Base-by-base conservation (phyloP, 768 basidiomycete genomes). In the Boletus pseudo-olivaceus region DNA sequence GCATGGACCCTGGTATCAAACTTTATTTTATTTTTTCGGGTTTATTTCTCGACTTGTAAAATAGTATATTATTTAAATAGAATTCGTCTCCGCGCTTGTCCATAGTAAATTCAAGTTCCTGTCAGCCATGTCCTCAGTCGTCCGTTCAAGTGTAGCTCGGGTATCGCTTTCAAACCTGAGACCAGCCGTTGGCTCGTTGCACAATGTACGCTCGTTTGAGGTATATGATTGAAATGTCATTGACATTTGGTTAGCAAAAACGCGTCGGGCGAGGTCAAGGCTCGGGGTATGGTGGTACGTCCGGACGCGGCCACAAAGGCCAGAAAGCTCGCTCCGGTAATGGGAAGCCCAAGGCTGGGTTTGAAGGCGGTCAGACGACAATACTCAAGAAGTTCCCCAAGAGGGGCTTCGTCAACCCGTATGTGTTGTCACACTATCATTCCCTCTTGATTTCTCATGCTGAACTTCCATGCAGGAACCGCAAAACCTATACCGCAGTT, bases 341-440 rank as follows among this genome's bases (percentile, higher is more conserved):
- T 54, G 90, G 93, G 5, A 88, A 92, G 62, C 85, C 82, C 30
- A 82, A 80, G 61, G 78, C 83, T 27, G 87, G 91, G 7, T 99
- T 98, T 59, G 97, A 98, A 72, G 97, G 97, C 67, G 97, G 97
- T 58, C 96, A 98, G 70, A 98, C 96, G 5, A 91, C 96, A 14
- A 84, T 98, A 50, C 87, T 90, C 6, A 86, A 92, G 58, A 76
- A 85, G 41, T 90, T 95, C 66, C 97, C 97, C 6, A 99, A 99
- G 76, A 81, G 84, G 44, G 97, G 97, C 43, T 98, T 98, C 71
- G 82, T 87, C 54, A 98, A 97, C 73, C 82, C 83, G 96, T 97
- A 62, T 64, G 90, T 80, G 26, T 19, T 47, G 27, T 54, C 38
- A 20, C 20, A 2, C 19, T 30, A 4, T 12, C n/a, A 12, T 45